Conservation (phyloP, 345 rosid species). For the Rhodomyrtus tomentosa region DNA sequence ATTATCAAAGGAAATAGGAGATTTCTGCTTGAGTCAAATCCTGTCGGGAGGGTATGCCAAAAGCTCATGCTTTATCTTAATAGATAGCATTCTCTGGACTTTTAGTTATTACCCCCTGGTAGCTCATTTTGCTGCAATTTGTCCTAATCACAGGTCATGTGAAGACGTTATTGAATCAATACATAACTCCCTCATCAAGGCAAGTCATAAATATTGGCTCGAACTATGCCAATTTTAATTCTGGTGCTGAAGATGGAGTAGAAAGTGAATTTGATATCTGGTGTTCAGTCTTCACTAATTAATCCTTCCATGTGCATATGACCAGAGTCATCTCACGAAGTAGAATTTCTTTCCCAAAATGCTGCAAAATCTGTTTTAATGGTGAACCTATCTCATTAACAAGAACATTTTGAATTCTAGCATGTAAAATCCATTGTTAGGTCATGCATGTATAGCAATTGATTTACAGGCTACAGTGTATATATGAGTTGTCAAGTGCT, state of each 20-base stretch:
- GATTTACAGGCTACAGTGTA: not conserved
- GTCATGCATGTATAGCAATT: not conserved
- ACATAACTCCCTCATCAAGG: constrained; percentile 84
- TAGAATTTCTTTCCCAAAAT: not conserved
- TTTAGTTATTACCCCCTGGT: not conserved
- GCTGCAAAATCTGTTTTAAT: not conserved
- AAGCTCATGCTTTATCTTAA: not conserved
- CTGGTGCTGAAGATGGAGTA: not conserved
- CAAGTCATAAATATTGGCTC: constrained; percentile 3
- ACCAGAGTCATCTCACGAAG: not conserved
- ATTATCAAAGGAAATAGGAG: constrained; percentile 90
- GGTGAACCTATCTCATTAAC: not conserved
- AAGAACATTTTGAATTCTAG: not conserved
- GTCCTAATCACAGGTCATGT: constrained; percentile 53
- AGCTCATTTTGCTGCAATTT: not conserved
- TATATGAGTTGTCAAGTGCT: not conserved
- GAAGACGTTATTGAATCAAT: constrained; percentile 90
- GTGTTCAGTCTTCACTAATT: not conserved
- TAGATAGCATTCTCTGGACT: not conserved
- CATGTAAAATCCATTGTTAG: not conserved
- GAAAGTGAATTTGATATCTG: not conserved
- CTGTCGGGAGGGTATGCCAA: constrained; percentile 77
- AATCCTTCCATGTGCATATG: not conserved
- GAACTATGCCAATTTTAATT: not conserved
- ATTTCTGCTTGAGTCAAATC: constrained; percentile 73